Evolutionary conservation across 2,329 filamentous ascomycete genomes (phyloP).

Genomic region (Coniella vitis): DNA sequence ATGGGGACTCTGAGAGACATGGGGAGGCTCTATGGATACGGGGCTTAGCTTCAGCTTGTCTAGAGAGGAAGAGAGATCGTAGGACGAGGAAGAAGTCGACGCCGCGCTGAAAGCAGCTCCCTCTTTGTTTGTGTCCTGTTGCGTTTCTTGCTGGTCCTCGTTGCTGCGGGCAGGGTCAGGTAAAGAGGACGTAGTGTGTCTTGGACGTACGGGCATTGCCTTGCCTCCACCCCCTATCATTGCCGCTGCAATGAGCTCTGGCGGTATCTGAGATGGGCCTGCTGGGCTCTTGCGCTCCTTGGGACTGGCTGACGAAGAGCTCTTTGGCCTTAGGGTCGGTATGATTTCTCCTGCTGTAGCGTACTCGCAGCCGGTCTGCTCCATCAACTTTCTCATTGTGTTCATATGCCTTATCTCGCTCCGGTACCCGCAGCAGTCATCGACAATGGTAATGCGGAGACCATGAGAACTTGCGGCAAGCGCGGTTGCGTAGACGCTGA

Average conservation of each 20-base stretch:
- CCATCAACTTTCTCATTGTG: conserved; percentile 63
- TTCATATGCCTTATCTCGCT: conserved; percentile 60
- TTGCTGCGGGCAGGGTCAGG: conserved; percentile 4
- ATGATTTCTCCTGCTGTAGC: conserved; percentile 55
- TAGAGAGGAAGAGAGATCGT: conserved; percentile 6
- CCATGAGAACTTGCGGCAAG: conserved; percentile 85
- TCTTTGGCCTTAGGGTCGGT: conserved; percentile 8
- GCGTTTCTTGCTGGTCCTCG: conserved; percentile 1
- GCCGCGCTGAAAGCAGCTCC: conserved; percentile 5
- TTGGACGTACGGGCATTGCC: conserved; percentile 16
- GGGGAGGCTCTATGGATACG: conserved; percentile 11
- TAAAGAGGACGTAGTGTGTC: conserved; percentile 6
- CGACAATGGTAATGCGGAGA: conserved; percentile 75
- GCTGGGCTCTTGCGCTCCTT: conserved; percentile 18
- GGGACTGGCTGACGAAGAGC: conserved; percentile 14
- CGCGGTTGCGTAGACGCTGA: conserved; percentile 86
- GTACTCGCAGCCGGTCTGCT: conserved; percentile 67
- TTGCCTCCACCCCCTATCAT: conserved; percentile 11
- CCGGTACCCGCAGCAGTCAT: conserved; percentile 83
- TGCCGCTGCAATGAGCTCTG: conserved; percentile 13
- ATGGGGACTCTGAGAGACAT: conserved; percentile 3
- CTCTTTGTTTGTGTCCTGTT: not conserved
- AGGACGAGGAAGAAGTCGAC: not conserved
- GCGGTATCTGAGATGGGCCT: conserved; percentile 5
- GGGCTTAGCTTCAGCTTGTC: conserved; percentile 16